Evolutionary conservation across 163 green algal species (phyloP), one percentile per base, ranked within the genome.

Genomic region (Prototheca cutis): DNA sequence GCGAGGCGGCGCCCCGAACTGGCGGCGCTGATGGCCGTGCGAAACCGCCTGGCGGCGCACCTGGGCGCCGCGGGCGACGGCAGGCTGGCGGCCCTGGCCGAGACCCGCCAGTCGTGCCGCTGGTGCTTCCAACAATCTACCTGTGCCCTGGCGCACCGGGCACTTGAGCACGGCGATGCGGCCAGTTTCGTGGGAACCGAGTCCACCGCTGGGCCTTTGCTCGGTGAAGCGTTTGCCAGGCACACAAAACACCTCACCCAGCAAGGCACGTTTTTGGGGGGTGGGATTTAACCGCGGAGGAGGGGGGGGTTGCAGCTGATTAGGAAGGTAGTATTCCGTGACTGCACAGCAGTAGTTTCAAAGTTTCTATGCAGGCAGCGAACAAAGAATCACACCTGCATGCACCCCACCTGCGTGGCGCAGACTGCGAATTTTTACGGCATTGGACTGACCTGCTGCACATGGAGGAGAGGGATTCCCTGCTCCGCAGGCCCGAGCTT

Each of bases 361-460:
- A n/a, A n/a, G n/a, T n/a, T n/a, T n/a, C n/a, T n/a, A n/a, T n/a
- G n/a, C n/a, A n/a, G n/a, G n/a, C n/a, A n/a, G n/a, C n/a, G n/a
- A n/a, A n/a, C n/a, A n/a, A n/a, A n/a, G n/a, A n/a, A n/a, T n/a
- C n/a, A n/a, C n/a, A n/a, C n/a, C n/a, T n/a, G n/a, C n/a, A n/a
- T n/a, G n/a, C n/a, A n/a, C n/a, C n/a, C n/a, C n/a, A n/a, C n/a
- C n/a, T n/a, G n/a, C n/a, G n/a, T n/a, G n/a, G n/a, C n/a, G n/a
- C n/a, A 21, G 64, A 82, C 48, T 66, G 67, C 4, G 59, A 59
- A 10, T 95, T 91, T 59, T 69, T 89, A 17, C 6, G n/a, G 3
- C 72, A 83, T 27, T 94, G 86, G 86, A 42, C 76, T 27, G n/a
- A 30, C 1, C 74, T 90, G 57, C 53, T 94, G 8, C 76, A 85